Base-by-base conservation (phyloP, 805 yeast species). In the Soucietia sequanensis region DNA sequence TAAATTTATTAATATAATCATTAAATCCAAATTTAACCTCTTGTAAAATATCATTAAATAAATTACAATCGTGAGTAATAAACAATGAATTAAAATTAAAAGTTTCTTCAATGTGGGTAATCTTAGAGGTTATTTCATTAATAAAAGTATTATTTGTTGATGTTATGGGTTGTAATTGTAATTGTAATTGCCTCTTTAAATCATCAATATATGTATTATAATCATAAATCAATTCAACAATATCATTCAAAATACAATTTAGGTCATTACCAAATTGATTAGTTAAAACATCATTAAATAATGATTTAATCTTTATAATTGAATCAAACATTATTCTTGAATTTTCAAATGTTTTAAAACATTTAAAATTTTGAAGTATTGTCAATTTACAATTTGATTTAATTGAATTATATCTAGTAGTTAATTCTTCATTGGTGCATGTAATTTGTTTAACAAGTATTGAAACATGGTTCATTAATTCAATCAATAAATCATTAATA, bases 321-420 rank as follows among this genome's bases (percentile, higher is more conserved):
- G 47, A 34, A 15, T 32, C 42, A n/a, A 39, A 30, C 50, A 46
- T 46, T 5, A 31, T 31, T 17, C 48, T 27, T 5, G 47, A 41
- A 21, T 46, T 46, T 21, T 46, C 48, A 31, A 37, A 38, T 13
- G 36, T 36, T 12, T 37, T 39, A 18, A 18, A 23, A 16, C 35
- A 18, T 11, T 33, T 25, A 12, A 32, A 35, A 28, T 44, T 42
- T 18, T 33, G n/a, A 22, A 46, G 36, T 7, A 46, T 39, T 20
- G 34, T 33, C 28, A 41, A 33, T 19, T 38, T 35, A 18, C 42
- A 24, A 18, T 20, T 25, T 12, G 25, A 23, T 19, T 21, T 37
- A 2, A 35, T 42, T 11, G 15, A 22, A 8, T 34, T 33, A 25
- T 36, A 46, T 5, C 37, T 30, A 11, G 31, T 30, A 1, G 8